A percentile compares a stretch with the other conserved stretches of the same genome.
phyloP scores from a whole-genome alignment of 495 filamentous ascomycete species.

The Xylaria grammica region DNA sequence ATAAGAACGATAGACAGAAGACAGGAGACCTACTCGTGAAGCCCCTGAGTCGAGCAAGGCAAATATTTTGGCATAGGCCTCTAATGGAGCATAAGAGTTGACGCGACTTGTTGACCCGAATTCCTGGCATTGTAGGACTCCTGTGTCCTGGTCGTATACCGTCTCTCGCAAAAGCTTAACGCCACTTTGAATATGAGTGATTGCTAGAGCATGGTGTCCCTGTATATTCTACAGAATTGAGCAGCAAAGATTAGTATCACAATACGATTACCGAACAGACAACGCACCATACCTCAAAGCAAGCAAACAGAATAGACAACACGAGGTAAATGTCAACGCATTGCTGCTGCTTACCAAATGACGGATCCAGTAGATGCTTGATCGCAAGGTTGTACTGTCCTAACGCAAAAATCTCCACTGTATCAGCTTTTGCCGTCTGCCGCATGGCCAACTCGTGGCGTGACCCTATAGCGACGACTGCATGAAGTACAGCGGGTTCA shows the following conservation, averaged over 20 bases:
- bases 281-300: conserved; percentile 19
- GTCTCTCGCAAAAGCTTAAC: conserved; percentile 21
- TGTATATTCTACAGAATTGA: conserved; percentile 15
- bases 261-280: neutral
- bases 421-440: neutral
- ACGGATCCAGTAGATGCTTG: conserved; percentile 18
- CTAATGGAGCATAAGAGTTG: conserved; percentile 20
- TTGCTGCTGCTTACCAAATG: neutral
- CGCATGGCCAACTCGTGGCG: conserved; percentile 16
- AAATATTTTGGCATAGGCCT: conserved; percentile 15
- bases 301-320: conserved; percentile 18
- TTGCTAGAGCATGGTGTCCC: conserved; percentile 21
- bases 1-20: neutral
- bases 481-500: conserved; percentile 47
- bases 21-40: conserved; percentile 1
- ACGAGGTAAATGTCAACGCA: conserved; percentile 17
- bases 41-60: conserved; percentile 15
- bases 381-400: conserved; percentile 23
- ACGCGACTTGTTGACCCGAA: conserved; percentile 8
- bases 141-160: conserved; percentile 7
- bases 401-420: neutral
- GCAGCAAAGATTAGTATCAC: neutral
- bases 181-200: conserved; percentile 20
- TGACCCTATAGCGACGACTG: conserved; percentile 45
- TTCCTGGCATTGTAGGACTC: conserved; percentile 4